Conservation (phyloP, 2,329 filamentous ascomycete species). For the Epichloe coenophiala region DNA sequence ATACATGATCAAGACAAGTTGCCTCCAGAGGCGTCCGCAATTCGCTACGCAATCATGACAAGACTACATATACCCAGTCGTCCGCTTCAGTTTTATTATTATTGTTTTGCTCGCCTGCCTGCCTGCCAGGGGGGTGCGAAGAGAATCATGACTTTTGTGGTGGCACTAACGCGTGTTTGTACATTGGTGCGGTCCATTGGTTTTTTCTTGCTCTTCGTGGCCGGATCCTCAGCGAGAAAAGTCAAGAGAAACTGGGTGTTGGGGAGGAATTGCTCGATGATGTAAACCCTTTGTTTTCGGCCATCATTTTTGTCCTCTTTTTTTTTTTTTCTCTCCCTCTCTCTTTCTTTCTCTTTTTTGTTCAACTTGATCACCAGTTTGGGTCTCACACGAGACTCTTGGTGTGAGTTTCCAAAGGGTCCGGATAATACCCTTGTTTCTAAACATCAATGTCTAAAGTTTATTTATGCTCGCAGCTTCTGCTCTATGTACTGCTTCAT, state of each 20-base stretch:
- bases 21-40: slow-evolving; percentile 5
- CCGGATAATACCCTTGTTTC: neutral
- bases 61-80: slow-evolving; percentile 17
- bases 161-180: neutral
- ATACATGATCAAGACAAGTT: neutral
- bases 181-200: neutral
- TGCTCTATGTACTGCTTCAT: neutral
- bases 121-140: slow-evolving; percentile 3
- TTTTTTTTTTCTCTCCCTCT: neutral
- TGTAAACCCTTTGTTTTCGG: neutral
- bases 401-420: neutral
- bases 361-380: neutral
- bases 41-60: slow-evolving; percentile 18
- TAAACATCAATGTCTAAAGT: slow-evolving; percentile 6
- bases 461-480: slow-evolving; percentile 1
- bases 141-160: neutral
- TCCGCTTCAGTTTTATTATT: slow-evolving; percentile 10
- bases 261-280: neutral
- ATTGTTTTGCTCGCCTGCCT: neutral
- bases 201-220: neutral
- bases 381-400: neutral
- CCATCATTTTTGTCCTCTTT: neutral
- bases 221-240: neutral
- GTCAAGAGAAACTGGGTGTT: slow-evolving; percentile 1
- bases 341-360: neutral